Percentiles rank a stretch among this genome's conserved stretches.
These are phyloP conservation scores for Phoenix roebelenii DNA, from an alignment of 176 grass and related monocot species.

Conservation along the genomic window DNA sequence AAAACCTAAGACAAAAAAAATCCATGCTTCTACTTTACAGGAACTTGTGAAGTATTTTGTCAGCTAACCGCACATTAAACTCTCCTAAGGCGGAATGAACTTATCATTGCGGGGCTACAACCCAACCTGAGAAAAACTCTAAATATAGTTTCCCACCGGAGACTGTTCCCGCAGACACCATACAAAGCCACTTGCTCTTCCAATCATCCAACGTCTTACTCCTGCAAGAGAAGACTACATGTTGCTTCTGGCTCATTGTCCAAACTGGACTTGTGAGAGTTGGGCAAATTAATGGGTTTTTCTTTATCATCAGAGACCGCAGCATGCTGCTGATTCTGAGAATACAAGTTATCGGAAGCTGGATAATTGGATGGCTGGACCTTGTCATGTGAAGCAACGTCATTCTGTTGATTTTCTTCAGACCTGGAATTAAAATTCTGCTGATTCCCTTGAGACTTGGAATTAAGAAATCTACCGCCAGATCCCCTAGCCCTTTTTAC, in stretches of 20 bases:
- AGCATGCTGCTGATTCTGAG: neutral
- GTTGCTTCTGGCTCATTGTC: neutral
- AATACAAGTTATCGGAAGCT: neutral
- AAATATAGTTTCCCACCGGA: too few species aligned
- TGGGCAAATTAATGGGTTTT: neutral
- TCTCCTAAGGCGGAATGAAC: too few species aligned
- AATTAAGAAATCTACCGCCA: conserved; percentile 1
- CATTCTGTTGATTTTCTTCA: conserved; percentile 8
- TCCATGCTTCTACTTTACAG: too few species aligned
- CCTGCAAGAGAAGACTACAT: neutral
- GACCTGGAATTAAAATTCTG: conserved; percentile 2
- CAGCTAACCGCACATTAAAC: too few species aligned
- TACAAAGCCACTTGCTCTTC: neutral
- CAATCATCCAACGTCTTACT: neutral
- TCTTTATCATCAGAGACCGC: neutral
- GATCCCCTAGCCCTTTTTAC: conserved; percentile 3
- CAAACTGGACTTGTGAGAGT: neutral
- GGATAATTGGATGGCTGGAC: neutral
- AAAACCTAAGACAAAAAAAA: too few species aligned
- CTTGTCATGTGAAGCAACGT: conserved; percentile 5
- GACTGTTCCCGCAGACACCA: neutral
- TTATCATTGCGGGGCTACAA: too few species aligned
- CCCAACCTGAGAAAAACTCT: too few species aligned
- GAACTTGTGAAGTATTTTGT: too few species aligned
- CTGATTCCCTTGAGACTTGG: conserved; percentile 20